Evolutionary conservation across 306 rosid species (phyloP).

Genomic region (Begonia fuchsioides): DNA sequence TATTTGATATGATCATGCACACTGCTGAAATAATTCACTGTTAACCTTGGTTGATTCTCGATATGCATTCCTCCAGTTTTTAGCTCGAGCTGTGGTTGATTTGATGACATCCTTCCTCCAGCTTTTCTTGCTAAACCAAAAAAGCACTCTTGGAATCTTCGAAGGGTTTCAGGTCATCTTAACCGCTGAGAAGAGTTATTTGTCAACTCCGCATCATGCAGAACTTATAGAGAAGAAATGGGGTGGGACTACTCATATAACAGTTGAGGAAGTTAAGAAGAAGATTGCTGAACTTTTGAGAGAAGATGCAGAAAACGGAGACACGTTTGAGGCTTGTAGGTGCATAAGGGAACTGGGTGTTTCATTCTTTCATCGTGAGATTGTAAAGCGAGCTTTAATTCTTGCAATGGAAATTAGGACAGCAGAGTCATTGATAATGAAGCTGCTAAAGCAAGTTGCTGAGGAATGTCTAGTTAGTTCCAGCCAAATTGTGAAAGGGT

Average conservation of each 20-base stretch:
- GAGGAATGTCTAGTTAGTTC: slow-evolving; percentile 92
- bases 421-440: slow-evolving; percentile 51
- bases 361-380: slow-evolving; percentile 92
- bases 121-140: slow-evolving; percentile 74
- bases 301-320: slow-evolving; percentile 75
- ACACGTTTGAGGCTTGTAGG: slow-evolving; percentile 80
- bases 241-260: slow-evolving; percentile 98
- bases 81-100: slow-evolving; percentile 98
- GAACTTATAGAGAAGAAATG: slow-evolving; percentile 91
- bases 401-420: slow-evolving; percentile 77
- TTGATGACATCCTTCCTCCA: slow-evolving; percentile 92
- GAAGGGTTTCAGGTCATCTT: slow-evolving; percentile 72
- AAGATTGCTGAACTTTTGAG: slow-evolving; percentile 66
- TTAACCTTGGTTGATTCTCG: no score
- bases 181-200: slow-evolving; percentile 88
- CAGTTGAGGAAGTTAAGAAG: slow-evolving; percentile 91
- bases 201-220: slow-evolving; percentile 98
- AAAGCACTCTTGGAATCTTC: slow-evolving; percentile 81
- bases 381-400: slow-evolving; percentile 81
- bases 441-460: slow-evolving; percentile 81
- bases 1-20: no score
- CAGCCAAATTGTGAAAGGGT: slow-evolving; percentile 94
- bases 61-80: slow-evolving; percentile 13
- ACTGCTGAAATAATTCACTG: no score
- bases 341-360: slow-evolving; percentile 90